These are phyloP conservation scores for Aaosphaeria pasadenensis DNA, from an alignment of 2,329 filamentous ascomycete genomes.

Conservation along the genomic window DNA sequence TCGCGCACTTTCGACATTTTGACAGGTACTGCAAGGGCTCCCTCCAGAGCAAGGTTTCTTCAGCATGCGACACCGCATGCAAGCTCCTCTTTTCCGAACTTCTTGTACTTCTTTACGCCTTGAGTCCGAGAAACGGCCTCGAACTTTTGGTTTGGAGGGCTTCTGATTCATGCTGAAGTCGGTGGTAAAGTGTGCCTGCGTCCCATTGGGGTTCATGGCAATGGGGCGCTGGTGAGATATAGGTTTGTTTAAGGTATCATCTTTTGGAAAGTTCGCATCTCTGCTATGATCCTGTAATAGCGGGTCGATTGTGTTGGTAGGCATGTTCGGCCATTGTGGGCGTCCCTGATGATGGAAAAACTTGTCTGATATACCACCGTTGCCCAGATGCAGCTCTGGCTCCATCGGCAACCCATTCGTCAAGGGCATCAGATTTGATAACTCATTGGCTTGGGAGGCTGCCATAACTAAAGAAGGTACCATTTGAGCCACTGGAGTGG, in stretches of 20 bases:
- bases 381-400: slow-evolving; percentile 27
- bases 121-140: slow-evolving; percentile 55
- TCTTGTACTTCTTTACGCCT: slow-evolving; percentile 59
- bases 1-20: slow-evolving; percentile 58
- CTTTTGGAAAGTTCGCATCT: slow-evolving; percentile 20
- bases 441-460: slow-evolving; percentile 38
- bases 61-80: slow-evolving; percentile 62
- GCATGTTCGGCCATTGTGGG: slow-evolving; percentile 28
- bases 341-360: slow-evolving; percentile 31
- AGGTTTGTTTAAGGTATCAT: slow-evolving; percentile 18
- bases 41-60: slow-evolving; percentile 63
- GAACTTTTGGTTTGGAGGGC: slow-evolving; percentile 45
- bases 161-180: slow-evolving; percentile 40
- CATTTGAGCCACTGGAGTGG: slow-evolving; percentile 31
- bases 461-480: slow-evolving; percentile 38
- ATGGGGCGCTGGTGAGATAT: slow-evolving; percentile 33
- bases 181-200: slow-evolving; percentile 36
- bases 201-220: slow-evolving; percentile 33
- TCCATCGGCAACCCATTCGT: slow-evolving; percentile 33
- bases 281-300: slow-evolving; percentile 32
- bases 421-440: slow-evolving; percentile 31
- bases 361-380: slow-evolving; percentile 31
- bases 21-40: slow-evolving; percentile 58
- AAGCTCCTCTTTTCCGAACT: slow-evolving; percentile 59
- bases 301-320: slow-evolving; percentile 29